These are phyloP conservation scores for Aspergillus sp. DNA, from an alignment of 2,329 filamentous ascomycete species.

Conservation along the genomic window DNA sequence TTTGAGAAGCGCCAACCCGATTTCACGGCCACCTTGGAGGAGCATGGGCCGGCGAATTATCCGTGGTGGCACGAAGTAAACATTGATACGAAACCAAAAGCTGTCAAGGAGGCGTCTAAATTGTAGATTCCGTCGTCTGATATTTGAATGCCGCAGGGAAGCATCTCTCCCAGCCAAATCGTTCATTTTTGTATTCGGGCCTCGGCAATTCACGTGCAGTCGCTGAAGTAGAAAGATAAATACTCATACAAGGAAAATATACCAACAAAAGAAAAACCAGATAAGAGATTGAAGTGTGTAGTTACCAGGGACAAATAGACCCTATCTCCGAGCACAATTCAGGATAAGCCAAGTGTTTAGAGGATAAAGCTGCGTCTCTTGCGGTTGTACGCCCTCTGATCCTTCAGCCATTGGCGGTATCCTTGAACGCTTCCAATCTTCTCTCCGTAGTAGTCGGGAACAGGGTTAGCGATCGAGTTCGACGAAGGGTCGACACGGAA, in stretches of 20 bases:
- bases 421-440: conserved; percentile 92
- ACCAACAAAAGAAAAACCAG: background rate
- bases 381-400: conserved; percentile 95
- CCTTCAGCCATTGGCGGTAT: conserved; percentile 94
- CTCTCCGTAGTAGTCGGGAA: conserved; percentile 97
- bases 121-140: conserved; percentile 15
- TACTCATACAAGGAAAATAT: conserved; percentile 2
- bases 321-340: background rate
- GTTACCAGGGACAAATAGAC: background rate
- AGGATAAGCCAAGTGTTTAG: conserved; percentile 15
- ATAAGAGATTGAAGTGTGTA: background rate
- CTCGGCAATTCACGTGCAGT: background rate
- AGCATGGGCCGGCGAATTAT: conserved; percentile 59
- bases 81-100: conserved; percentile 30
- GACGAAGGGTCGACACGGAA: conserved; percentile 88
- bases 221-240: conserved; percentile 1
- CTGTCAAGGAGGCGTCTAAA: conserved; percentile 21
- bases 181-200: background rate
- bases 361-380: conserved; percentile 60
- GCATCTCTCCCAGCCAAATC: background rate
- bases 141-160: background rate
- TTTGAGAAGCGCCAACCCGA: conserved; percentile 65
- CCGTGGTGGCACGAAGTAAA: conserved; percentile 68
- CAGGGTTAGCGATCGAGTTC: conserved; percentile 86
- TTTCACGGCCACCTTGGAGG: conserved; percentile 61